Percentiles rank a stretch among this genome's conserved stretches.
Evolutionary conservation across 306 rosid species (phyloP).

Genomic region (Cotoneaster glaucophyllus): DNA sequence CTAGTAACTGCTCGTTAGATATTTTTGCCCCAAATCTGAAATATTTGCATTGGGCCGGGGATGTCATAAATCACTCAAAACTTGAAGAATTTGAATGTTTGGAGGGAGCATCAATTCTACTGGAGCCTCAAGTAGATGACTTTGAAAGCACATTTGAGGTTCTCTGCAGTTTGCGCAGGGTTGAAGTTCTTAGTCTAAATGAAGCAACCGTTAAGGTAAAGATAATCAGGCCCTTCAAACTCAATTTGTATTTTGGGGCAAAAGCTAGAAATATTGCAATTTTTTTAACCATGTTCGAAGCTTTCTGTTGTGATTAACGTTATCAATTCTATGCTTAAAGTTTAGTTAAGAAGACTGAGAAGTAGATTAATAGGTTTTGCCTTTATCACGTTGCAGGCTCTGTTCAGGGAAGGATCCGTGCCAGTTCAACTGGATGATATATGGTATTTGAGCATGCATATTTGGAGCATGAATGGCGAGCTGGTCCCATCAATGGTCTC

Average conservation of each 20-base stretch:
- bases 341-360: neutral
- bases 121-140: neutral
- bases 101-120: neutral
- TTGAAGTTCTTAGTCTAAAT: neutral
- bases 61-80: neutral
- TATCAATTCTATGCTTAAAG: neutral
- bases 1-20: neutral
- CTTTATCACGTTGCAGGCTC: neutral
- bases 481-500: neutral
- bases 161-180: neutral
- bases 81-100: neutral
- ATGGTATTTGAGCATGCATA: neutral
- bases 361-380: neutral
- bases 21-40: neutral
- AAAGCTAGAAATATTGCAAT: too few species aligned
- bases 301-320: neutral
- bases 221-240: neutral
- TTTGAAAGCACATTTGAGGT: neutral
- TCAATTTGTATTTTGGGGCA: neutral
- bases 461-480: neutral
- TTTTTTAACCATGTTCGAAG: too few species aligned
- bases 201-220: neutral
- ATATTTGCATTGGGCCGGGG: neutral
- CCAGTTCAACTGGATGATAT: neutral
- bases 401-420: neutral